Evolutionary conservation across 768 basidiomycete species (phyloP).

Genomic region (Rhodotorula sphaerocarpa): DNA sequence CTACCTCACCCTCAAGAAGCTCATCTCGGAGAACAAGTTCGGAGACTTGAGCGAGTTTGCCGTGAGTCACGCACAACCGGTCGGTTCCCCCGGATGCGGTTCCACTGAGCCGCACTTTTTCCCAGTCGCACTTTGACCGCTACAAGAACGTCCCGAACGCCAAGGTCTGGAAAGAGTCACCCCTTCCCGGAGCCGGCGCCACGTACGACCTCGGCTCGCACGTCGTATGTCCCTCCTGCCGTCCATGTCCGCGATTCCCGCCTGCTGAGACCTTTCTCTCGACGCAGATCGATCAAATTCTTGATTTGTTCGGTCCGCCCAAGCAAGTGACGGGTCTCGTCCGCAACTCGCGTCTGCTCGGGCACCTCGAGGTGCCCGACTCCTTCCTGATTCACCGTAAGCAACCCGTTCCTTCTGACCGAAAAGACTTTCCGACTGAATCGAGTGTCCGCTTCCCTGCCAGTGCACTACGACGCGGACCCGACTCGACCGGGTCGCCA

Average conservation of each 20-base stretch:
- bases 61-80: background rate
- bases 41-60: conserved; percentile 29
- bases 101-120: too few relatives aligned
- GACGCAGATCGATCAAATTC: conserved; percentile 58
- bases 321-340: conserved; percentile 59
- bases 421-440: too few relatives aligned
- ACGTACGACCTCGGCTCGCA: conserved; percentile 74
- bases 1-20: conserved; percentile 57
- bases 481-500: conserved; percentile 33
- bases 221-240: conserved; percentile 43
- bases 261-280: background rate
- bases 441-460: conserved; percentile 51
- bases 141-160: conserved; percentile 44
- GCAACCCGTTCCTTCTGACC: too few relatives aligned
- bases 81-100: too few relatives aligned
- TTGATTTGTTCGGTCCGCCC: conserved; percentile 69
- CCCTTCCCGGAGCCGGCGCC: conserved; percentile 56
- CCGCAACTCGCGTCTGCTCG: conserved; percentile 57
- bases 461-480: conserved; percentile 39
- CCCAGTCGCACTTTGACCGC: conserved; percentile 57
- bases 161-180: conserved; percentile 68
- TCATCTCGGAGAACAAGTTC: conserved; percentile 50
- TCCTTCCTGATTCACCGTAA: conserved; percentile 39
- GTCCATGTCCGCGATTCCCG: background rate
- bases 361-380: conserved; percentile 44